Evolutionary conservation across 2,329 filamentous ascomycete genomes (phyloP).

Genomic region (Thermoascus crustaceus): DNA sequence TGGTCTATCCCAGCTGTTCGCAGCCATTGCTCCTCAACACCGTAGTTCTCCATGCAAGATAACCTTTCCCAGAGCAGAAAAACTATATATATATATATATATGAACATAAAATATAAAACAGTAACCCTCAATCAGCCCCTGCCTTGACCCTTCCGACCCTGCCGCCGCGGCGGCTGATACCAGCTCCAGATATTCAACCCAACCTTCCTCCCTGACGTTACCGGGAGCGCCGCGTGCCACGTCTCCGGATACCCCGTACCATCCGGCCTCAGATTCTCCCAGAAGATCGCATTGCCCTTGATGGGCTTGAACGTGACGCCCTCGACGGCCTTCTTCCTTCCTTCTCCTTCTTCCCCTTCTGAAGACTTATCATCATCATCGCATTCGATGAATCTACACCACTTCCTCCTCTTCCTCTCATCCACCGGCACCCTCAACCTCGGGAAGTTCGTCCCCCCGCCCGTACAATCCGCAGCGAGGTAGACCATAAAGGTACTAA

Average conservation of each 20-base stretch:
- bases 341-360: slow-evolving; percentile 4
- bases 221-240: slow-evolving; percentile 56
- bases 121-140: background rate
- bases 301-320: slow-evolving; percentile 51
- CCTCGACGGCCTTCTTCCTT: slow-evolving; percentile 21
- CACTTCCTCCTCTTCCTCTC: no score
- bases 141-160: background rate
- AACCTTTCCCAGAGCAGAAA: no score
- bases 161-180: slow-evolving; percentile 34
- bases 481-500: slow-evolving; percentile 57
- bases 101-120: background rate
- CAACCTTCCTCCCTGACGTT: slow-evolving; percentile 48
- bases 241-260: slow-evolving; percentile 49
- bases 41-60: background rate
- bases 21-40: no score
- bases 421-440: slow-evolving; percentile 38
- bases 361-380: slow-evolving; percentile 20
- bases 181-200: slow-evolving; percentile 60
- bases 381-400: slow-evolving; percentile 53
- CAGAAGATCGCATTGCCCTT: slow-evolving; percentile 55
- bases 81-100: no score
- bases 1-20: no score
- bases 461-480: slow-evolving; percentile 45
- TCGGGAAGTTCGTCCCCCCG: slow-evolving; percentile 54
- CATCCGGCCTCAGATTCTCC: slow-evolving; percentile 51